Conservation (phyloP, 352 stramenopile genomes). For the Phytophthora quininea region DNA sequence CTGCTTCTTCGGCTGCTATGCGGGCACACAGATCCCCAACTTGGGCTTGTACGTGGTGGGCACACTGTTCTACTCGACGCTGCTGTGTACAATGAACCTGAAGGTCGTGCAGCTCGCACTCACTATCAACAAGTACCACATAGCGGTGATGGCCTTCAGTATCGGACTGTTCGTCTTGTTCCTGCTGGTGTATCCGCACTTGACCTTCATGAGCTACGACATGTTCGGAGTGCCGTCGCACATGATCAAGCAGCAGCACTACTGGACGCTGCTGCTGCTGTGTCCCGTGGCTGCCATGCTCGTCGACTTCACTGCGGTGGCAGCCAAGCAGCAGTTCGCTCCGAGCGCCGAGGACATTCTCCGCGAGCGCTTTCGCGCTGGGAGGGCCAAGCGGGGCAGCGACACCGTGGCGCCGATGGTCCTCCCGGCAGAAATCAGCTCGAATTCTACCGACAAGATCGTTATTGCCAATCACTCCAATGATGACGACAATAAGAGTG, state of each 20-base stretch:
- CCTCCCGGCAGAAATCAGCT: conserved; percentile 3
- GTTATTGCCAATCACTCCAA: conserved; percentile 29
- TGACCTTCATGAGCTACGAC: conserved; percentile 77
- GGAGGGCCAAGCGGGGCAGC: conserved; percentile 24
- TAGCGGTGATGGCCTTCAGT: conserved; percentile 58
- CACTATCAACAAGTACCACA: conserved; percentile 71
- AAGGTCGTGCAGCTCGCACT: conserved; percentile 72
- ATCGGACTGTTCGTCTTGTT: conserved; percentile 70
- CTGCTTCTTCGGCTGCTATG: conserved; percentile 59
- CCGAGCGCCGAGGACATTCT: conserved; percentile 67
- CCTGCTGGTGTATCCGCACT: conserved; percentile 58
- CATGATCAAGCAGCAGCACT: conserved; percentile 51
- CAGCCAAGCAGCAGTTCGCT: conserved; percentile 54
- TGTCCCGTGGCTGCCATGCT: conserved; percentile 51
- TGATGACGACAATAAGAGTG: conserved; percentile 18
- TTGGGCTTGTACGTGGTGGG: conserved; percentile 56
- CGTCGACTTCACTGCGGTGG: conserved; percentile 47
- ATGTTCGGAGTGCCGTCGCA: conserved; percentile 57
- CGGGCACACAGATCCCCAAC: conserved; percentile 28
- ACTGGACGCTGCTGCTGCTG: conserved; percentile 65
- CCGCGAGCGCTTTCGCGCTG: conserved; percentile 45
- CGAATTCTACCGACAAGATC: conserved; percentile 25
- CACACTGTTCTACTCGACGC: conserved; percentile 69
- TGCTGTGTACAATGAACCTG: conserved; percentile 74
- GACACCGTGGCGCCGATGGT: conserved; percentile 25